A percentile compares a stretch with the other conserved stretches of the same genome.
phyloP scores from a whole-genome alignment of 345 rosid genomes.

The Iberis pinnata region DNA sequence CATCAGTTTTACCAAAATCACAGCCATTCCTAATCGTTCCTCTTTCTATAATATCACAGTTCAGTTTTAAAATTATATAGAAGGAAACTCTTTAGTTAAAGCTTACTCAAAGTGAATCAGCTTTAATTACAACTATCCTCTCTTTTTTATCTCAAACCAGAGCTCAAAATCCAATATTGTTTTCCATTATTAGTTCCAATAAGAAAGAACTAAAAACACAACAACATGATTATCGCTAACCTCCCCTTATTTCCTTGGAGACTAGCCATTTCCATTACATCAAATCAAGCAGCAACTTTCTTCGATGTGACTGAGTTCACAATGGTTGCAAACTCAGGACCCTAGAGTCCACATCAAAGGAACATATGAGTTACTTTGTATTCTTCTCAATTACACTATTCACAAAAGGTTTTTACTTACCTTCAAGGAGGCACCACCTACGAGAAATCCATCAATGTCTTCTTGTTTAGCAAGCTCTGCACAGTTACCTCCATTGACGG shows the following conservation, averaged over 20 bases:
- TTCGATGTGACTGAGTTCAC: conserved; percentile 81
- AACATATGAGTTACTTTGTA: background rate
- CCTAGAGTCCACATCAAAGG: conserved; percentile 40
- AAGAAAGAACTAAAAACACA: conserved; percentile 26
- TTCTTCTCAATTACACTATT: background rate
- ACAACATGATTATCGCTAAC: conserved; percentile 11
- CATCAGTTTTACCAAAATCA: no score
- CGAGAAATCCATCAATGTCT: conserved; percentile 97
- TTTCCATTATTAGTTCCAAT: conserved; percentile 27
- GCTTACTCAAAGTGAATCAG: conserved; percentile 8
- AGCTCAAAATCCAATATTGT: conserved; percentile 4
- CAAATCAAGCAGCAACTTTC: conserved; percentile 79
- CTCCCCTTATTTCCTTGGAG: conserved; percentile 28
- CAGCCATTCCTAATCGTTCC: no score
- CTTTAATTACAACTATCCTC: background rate
- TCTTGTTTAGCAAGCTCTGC: conserved; percentile 91
- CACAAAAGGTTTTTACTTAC: conserved; percentile 34
- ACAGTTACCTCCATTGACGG: conserved; percentile 89
- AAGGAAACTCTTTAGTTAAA: background rate
- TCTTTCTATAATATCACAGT: no score
- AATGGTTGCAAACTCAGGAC: conserved; percentile 90
- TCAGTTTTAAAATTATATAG: background rate
- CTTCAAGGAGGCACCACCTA: conserved; percentile 98
- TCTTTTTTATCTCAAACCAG: conserved; percentile 2
- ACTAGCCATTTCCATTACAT: background rate